Percentiles rank a stretch among this genome's conserved stretches.
These are phyloP conservation scores for Ophiosphaerella narmari DNA, from an alignment of 2,329 filamentous ascomycete genomes.

Conservation along the genomic window DNA sequence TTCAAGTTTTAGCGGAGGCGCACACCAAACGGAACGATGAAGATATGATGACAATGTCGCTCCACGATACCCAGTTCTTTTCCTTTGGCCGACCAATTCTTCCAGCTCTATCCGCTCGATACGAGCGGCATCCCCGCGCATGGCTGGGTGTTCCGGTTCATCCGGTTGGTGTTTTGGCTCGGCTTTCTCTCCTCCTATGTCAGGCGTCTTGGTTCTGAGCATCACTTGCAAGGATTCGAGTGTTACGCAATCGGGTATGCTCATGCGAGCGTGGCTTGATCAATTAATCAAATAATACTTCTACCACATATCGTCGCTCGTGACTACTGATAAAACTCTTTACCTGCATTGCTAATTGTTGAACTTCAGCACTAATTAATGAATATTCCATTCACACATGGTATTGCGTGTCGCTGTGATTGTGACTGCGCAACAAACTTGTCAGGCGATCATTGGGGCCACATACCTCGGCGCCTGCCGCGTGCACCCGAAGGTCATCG, in stretches of 20 bases:
- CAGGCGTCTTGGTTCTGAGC: slow-evolving; percentile 12
- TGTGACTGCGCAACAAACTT: neutral
- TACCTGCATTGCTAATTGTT: too few species aligned
- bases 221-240: slow-evolving; percentile 1
- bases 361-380: too few species aligned
- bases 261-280: slow-evolving; percentile 10
- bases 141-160: slow-evolving; percentile 3
- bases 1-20: slow-evolving; percentile 72
- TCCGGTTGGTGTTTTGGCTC: slow-evolving; percentile 10
- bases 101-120: neutral
- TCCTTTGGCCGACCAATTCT: slow-evolving; percentile 10
- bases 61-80: slow-evolving; percentile 42
- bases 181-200: slow-evolving; percentile 8
- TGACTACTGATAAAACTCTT: neutral
- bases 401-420: too few species aligned
- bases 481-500: slow-evolving; percentile 11
- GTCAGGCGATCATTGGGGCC: neutral
- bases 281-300: slow-evolving; percentile 17
- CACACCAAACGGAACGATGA: slow-evolving; percentile 12
- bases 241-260: slow-evolving; percentile 4
- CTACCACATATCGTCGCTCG: neutral
- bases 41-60: slow-evolving; percentile 16
- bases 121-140: slow-evolving; percentile 1
- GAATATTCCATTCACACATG: too few species aligned
- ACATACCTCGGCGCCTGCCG: slow-evolving; percentile 13